phyloP scores from a whole-genome alignment of 2,329 filamentous ascomycete genomes.

The Penicillium sp. region DNA sequence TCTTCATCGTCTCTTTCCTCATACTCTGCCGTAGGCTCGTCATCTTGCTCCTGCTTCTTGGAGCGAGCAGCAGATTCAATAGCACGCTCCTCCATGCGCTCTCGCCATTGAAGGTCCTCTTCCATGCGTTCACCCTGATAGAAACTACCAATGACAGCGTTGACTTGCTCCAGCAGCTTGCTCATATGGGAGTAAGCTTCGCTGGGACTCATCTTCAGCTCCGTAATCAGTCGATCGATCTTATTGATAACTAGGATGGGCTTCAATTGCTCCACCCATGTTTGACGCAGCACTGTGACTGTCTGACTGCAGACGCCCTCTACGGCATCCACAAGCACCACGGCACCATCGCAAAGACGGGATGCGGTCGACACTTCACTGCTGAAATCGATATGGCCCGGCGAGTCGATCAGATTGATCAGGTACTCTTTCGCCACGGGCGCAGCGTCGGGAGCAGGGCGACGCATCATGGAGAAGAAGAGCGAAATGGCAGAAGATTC shows the following conservation, averaged over 20 bases:
- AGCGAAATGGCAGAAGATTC: constrained; percentile 96
- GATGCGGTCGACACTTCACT: constrained; percentile 96
- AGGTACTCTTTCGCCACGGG: constrained; percentile 79
- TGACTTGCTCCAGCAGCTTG: constrained; percentile 88
- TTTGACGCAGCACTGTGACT: constrained; percentile 87
- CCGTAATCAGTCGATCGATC: constrained; percentile 87
- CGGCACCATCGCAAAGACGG: constrained; percentile 82
- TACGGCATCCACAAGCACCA: constrained; percentile 90
- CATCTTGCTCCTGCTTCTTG: constrained; percentile 47
- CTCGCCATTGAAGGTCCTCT: constrained; percentile 90
- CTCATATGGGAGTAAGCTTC: constrained; percentile 85
- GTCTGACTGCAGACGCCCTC: constrained; percentile 98
- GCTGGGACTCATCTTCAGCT: constrained; percentile 81
- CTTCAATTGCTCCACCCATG: constrained; percentile 91
- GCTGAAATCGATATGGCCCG: constrained; percentile 96
- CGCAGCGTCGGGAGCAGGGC: constrained; percentile 56
- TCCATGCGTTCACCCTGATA: constrained; percentile 98
- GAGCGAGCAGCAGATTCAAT: constrained; percentile 61
- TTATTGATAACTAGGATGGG: constrained; percentile 96
- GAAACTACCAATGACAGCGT: constrained; percentile 93
- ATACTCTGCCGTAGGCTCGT: constrained; percentile 33
- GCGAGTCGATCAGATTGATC: constrained; percentile 95
- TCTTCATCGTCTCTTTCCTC: constrained; percentile 86
- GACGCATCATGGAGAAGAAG: constrained; percentile 82
- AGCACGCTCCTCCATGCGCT: constrained; percentile 78